These are phyloP conservation scores for Teunomyces lycoperdinae DNA, from an alignment of 805 yeast genomes.

Conservation along the genomic window DNA sequence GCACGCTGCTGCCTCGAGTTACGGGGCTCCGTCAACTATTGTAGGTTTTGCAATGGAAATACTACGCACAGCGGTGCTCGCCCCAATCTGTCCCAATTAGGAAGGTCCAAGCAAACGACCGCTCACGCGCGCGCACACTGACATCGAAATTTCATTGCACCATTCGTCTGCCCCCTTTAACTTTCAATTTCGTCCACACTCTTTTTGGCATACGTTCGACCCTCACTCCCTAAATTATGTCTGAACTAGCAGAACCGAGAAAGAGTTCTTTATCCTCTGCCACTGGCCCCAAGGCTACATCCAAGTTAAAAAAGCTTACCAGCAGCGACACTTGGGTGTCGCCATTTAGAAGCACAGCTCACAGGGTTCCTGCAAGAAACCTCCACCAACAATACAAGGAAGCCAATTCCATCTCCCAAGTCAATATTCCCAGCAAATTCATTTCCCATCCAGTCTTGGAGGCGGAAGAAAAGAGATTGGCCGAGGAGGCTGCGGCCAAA, in stretches of 20 bases:
- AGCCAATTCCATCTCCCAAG: conserved; percentile 28
- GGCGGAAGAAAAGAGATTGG: conserved; percentile 3
- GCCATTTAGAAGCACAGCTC: conserved; percentile 33
- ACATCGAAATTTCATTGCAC: not conserved
- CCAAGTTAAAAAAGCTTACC: conserved; percentile 27
- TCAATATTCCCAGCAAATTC: conserved; percentile 41
- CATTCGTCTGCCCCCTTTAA: not conserved
- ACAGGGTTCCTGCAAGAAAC: conserved; percentile 19
- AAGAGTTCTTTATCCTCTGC: conserved; percentile 5
- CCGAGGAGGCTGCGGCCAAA: not conserved
- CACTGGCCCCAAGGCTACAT: conserved; percentile 6
- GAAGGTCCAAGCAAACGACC: conserved; percentile 2
- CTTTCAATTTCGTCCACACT: not conserved
- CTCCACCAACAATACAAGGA: conserved; percentile 34
- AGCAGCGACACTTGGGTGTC: conserved; percentile 38
- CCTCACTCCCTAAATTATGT: conserved; percentile 9
- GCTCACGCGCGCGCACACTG: conserved; percentile 1
- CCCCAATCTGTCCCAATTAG: not conserved
- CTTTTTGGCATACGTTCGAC: not conserved
- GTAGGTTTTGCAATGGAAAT: not conserved
- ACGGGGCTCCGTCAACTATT: too few relatives aligned
- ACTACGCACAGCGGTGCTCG: not conserved
- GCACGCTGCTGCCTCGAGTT: too few relatives aligned
- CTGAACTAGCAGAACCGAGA: conserved; percentile 16
- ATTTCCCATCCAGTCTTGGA: conserved; percentile 11